Evolutionary conservation across 1,284 basidiomycete genomes (phyloP), one percentile per base, ranked within the genome.

Genomic region (Gymnopus androsaceus): DNA sequence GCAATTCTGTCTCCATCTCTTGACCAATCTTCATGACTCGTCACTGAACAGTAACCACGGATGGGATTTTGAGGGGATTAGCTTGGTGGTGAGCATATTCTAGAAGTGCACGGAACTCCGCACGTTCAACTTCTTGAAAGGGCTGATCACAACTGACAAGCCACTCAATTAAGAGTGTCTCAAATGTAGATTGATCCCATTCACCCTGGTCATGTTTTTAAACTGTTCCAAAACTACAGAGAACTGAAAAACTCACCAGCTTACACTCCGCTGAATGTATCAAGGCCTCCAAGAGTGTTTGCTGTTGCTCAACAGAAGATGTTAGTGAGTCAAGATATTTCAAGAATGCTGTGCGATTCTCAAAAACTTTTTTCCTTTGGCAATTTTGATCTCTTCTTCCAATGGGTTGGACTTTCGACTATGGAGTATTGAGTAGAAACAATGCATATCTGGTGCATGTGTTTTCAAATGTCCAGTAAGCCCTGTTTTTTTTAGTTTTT

Each of bases 131-230:
- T 4, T 52, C 59, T 1, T 47, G 28, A 37, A 65, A 65, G 0
- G 62, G 64, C 51, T 64, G 61, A 34, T 65, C 61, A 40, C 59
- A 61, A 0, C 59, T 53, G 3, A 56, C 60, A 36, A 64, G 55
- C 61, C 63, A 65, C 23, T 60, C 48, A 0, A 57, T 56, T 5
- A 62, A n/a, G 59, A 30, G 58, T 53, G 21, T 54, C 17, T 1
- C 54, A 38, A 12, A 59, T 44, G 41, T 14, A 33, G 31, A 33
- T 14, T 57, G 44, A n/a, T n/a, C n/a, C n/a, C n/a, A n/a, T n/a
- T n/a, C n/a, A n/a, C n/a, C n/a, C n/a, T n/a, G n/a, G n/a, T 53
- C 56, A 60, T 19, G 7, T 15, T 9, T 19, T 23, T 28, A 7
- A 56, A 27, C 11, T 38, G 27, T 8, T 38, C 9, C 11, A 17